Evolutionary conservation across 345 rosid species (phyloP).

Genomic region (Moricandia arvensis): DNA sequence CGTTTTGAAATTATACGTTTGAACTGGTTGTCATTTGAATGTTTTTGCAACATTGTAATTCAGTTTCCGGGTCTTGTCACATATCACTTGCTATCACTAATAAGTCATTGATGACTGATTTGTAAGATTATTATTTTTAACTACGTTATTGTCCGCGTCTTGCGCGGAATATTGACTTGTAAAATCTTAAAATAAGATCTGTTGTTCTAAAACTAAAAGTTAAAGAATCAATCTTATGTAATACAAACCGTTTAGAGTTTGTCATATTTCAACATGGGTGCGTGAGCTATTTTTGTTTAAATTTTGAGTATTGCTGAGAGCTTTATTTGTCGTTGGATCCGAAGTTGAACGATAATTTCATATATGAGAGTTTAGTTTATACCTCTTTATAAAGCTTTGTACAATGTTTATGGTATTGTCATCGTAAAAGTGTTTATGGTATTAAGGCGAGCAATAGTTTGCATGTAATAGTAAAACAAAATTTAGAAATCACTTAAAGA

Average conservation of each 20-base stretch:
- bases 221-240: neutral
- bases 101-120: neutral
- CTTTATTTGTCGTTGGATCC: neutral
- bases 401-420: no score
- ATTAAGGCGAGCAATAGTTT: no score
- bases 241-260: no score
- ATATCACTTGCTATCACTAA: neutral
- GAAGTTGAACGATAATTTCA: neutral
- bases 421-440: no score
- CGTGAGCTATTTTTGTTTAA: neutral
- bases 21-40: neutral
- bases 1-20: neutral
- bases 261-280: neutral
- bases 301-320: neutral
- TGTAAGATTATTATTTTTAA: neutral
- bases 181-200: no score
- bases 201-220: neutral
- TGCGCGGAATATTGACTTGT: neutral
- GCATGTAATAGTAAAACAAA: neutral
- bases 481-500: no score
- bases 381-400: no score
- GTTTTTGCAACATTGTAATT: neutral
- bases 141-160: no score
- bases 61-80: neutral
- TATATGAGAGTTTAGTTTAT: no score